Evolutionary conservation across 2,329 filamentous ascomycete genomes (phyloP), one percentile per base, ranked within the genome.

Genomic region (Claviceps sp.): DNA sequence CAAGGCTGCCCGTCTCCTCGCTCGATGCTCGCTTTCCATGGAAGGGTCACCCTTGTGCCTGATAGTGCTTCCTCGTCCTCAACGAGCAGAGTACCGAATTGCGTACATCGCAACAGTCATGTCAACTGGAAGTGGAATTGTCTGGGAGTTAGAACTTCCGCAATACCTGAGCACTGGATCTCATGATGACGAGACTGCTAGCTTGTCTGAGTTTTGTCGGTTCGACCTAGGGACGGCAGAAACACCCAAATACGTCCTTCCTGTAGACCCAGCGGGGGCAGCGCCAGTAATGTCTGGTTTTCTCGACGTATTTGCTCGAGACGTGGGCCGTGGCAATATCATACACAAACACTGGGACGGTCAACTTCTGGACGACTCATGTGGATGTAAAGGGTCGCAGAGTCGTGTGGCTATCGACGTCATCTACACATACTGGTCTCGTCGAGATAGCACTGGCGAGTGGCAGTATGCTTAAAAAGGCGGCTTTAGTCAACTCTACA

Each of bases 301-400:
- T 56, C 75, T 95, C 37, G 89, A 95, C 65, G 80, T 87, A 0
- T 95, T 95, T 64, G 86, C 89, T 11, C 81, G 84, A 41, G 89
- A 95, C 62, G 81, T 94, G 48, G 89, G n/a, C n/a, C n/a, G n/a
- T n/a, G n/a, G n/a, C 88, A 13, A 81, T 95, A 26, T 93, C 89
- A 1, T 95, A 93, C 63, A 91, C 86, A 0, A 74, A 79, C 22
- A 76, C 76, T 10, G 90, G 89, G 0, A 72, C 83, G 5, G 77
- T 95, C 44, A 81, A 85, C 55, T 91, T 90, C 41, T 95, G 89
- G 89, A 89, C 89, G 3, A 87, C 87, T 3, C 81, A 84, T 52
- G 76, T 95, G 39, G 78, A 89, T 58, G 64, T 71, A 4, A 69
- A 75, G 26, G 70, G 73, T n/a, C 67, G 70, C 8, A 76, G 73